phyloP scores from a whole-genome alignment of 2,329 filamentous ascomycete species.

The Scytalidium lignicola region DNA sequence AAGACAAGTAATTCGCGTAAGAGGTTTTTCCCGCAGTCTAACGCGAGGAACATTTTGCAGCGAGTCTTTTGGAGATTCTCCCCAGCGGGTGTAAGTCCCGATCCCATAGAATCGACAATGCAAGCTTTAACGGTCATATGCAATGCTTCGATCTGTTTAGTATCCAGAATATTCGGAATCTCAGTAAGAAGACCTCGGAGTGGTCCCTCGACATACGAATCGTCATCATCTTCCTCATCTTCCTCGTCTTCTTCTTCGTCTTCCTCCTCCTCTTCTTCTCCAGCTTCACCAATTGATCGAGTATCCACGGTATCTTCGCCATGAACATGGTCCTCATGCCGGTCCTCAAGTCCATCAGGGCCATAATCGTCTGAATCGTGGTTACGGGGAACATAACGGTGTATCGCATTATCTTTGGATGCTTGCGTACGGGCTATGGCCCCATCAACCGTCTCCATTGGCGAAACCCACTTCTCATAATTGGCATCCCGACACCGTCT shows the following conservation, averaged over 20 bases:
- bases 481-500: conserved; percentile 55
- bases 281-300: conserved; percentile 29
- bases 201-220: conserved; percentile 74
- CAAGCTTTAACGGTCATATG: conserved; percentile 98
- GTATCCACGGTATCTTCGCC: conserved; percentile 38
- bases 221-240: conserved; percentile 68
- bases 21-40: conserved; percentile 86
- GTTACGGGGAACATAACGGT: conserved; percentile 35
- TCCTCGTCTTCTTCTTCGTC: conserved; percentile 55
- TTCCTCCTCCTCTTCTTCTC: conserved; percentile 38
- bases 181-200: conserved; percentile 84
- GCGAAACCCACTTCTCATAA: conserved; percentile 51
- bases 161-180: conserved; percentile 88
- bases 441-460: conserved; percentile 56
- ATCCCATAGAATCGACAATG: conserved; percentile 77
- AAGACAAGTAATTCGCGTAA: conserved; percentile 90
- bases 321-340: conserved; percentile 38
- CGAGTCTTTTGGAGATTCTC: conserved; percentile 87
- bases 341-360: conserved; percentile 40
- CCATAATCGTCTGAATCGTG: conserved; percentile 36
- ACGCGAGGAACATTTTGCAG: conserved; percentile 82
- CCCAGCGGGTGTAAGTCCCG: conserved; percentile 58
- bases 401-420: conserved; percentile 54
- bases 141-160: conserved; percentile 90
- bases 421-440: conserved; percentile 52